These are phyloP conservation scores for Lumnitzera racemosa DNA, from an alignment of 345 rosid species.

Conservation along the genomic window DNA sequence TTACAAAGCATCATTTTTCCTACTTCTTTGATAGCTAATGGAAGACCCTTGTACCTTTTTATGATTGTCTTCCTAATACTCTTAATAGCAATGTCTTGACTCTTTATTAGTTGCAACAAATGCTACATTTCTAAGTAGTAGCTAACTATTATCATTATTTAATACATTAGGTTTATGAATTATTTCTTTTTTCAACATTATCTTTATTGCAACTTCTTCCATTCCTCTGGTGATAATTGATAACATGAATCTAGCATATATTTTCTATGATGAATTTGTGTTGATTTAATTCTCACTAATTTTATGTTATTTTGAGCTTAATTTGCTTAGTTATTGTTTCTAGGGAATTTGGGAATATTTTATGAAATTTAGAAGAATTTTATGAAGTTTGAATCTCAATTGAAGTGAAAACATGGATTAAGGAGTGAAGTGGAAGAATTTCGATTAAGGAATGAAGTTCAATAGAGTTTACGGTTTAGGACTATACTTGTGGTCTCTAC, in stretches of 20 bases:
- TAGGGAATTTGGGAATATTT: too few relatives aligned
- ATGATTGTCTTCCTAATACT: conserved; percentile 39
- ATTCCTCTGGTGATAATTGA: conserved; percentile 38
- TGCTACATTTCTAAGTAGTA: conserved; percentile 36
- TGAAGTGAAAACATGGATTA: too few relatives aligned
- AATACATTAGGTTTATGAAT: conserved; percentile 36
- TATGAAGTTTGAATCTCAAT: too few relatives aligned
- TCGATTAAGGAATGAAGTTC: too few relatives aligned
- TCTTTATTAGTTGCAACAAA: conserved; percentile 26
- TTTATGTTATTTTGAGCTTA: too few relatives aligned
- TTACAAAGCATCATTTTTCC: conserved; percentile 51
- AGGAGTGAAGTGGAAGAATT: too few relatives aligned
- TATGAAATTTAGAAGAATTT: too few relatives aligned
- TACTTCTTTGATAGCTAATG: conserved; percentile 50
- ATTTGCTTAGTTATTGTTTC: too few relatives aligned
- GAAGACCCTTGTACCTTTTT: conserved; percentile 53
- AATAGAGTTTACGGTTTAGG: too few relatives aligned
- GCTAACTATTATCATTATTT: conserved; percentile 35
- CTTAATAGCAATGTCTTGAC: conserved; percentile 19
- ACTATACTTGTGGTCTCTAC: too few relatives aligned
- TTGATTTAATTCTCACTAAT: too few relatives aligned
- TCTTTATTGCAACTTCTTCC: conserved; percentile 22
- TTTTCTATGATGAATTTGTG: too few relatives aligned
- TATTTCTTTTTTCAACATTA: conserved; percentile 21
- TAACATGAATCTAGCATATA: conserved; percentile 19